Evolutionary conservation across 2,329 filamentous ascomycete species (phyloP).

Genomic region (Colletotrichum sp.): DNA sequence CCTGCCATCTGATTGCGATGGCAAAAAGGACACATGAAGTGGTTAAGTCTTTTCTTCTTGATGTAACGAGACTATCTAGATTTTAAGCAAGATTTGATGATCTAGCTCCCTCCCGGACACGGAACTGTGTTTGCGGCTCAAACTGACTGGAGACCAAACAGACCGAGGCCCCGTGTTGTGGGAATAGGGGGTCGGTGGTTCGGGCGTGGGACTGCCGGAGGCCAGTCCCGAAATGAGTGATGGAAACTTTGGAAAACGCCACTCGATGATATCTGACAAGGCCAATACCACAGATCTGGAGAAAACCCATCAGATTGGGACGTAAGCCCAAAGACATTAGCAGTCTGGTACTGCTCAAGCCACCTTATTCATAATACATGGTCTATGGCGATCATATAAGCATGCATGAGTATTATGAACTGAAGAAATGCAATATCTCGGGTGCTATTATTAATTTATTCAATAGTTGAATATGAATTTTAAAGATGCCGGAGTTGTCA

Average conservation of each 20-base stretch:
- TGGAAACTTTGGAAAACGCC: neutral
- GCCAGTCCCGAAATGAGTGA: neutral
- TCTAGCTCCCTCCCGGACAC: neutral
- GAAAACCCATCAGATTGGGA: neutral
- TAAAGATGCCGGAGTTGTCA: neutral
- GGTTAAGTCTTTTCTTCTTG: neutral
- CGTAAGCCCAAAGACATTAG: too few species aligned
- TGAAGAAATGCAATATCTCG: neutral
- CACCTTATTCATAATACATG: neutral
- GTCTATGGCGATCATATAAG: neutral
- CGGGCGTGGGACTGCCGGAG: neutral
- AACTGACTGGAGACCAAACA: neutral
- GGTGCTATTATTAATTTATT: neutral
- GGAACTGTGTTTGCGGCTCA: conserved; percentile 2
- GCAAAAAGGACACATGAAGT: neutral
- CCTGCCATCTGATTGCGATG: neutral
- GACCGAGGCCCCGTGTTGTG: neutral
- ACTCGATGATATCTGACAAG: neutral
- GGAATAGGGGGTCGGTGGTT: neutral
- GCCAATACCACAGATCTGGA: neutral
- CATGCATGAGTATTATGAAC: neutral
- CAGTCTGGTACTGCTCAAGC: neutral
- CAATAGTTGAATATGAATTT: neutral
- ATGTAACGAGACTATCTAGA: neutral
- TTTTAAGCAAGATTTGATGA: neutral